A percentile compares a stretch with the other conserved stretches of the same genome.
Conservation (phyloP, 805 yeast species). For the Hanseniaspora singularis region DNA sequence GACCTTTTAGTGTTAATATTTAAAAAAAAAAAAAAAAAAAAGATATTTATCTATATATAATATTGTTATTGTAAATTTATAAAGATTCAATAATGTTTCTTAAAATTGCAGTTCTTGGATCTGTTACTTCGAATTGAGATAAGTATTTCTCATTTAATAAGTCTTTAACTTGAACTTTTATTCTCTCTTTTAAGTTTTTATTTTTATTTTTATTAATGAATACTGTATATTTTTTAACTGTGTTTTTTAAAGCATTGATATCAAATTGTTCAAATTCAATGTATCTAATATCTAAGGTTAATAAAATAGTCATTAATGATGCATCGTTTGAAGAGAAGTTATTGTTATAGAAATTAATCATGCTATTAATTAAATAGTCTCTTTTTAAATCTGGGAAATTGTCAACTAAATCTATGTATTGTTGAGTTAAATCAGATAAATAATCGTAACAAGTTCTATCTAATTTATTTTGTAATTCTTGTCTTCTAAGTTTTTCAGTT, state of each 20-base stretch:
- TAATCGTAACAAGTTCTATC: constrained; percentile 23
- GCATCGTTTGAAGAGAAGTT: constrained; percentile 23
- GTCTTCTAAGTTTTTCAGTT: constrained; percentile 25
- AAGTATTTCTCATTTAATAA: constrained; percentile 29
- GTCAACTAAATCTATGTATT: constrained; percentile 50
- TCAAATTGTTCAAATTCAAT: constrained; percentile 30
- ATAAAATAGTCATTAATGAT: constrained; percentile 37
- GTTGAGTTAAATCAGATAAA: constrained; percentile 34
- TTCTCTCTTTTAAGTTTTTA: constrained; percentile 26
- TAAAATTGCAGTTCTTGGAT: constrained; percentile 26
- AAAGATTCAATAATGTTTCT: constrained; percentile 23
- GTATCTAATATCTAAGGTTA: constrained; percentile 57
- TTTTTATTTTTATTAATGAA: constrained; percentile 37
- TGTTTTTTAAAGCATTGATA: constrained; percentile 49
- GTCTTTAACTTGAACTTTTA: constrained; percentile 30
- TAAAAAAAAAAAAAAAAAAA: background rate
- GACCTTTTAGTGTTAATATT: too few relatives aligned
- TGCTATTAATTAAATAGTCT: constrained; percentile 51
- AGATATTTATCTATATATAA: background rate
- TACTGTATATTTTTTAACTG: constrained; percentile 61
- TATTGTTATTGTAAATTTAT: too few relatives aligned
- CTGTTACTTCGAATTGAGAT: constrained; percentile 22
- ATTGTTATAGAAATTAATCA: constrained; percentile 38
- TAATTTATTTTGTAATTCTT: constrained; percentile 17
- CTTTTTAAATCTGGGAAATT: constrained; percentile 59